Evolutionary conservation across 208 protist species (phyloP), one percentile per base, ranked within the genome.

Genomic region (Herpetomonas samuelpessoai): DNA sequence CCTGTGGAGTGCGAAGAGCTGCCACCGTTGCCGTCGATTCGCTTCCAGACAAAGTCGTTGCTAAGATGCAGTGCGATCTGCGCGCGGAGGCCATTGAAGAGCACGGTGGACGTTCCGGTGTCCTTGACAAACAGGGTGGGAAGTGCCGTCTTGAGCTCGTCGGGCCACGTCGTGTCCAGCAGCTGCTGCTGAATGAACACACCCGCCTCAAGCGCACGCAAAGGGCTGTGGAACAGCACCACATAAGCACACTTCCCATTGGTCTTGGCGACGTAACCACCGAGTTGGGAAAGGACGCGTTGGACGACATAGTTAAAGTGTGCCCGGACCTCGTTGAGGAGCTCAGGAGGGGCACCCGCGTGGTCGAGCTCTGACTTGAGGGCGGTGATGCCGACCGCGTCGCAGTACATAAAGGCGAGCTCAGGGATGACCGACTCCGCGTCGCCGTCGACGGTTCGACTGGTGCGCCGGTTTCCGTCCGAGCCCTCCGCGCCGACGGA

Each of bases 241-340:
- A 92, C 59, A 54, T 92, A 95, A 2, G 74, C 77, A 0, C 80
- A 62, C 22, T 45, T 19, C 35, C 70, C 72, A 69, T 91, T 81
- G 2, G 84, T 91, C 55, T 83, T 77, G 19, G 65, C 71, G 50
- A 95, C 67, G 55, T 77, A 88, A 22, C 85, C 84, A 39, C 73
- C 50, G 41, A 65, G 74, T 3, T 64, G 48, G 48, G 65, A 53
- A 10, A 91, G 25, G 2, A 67, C 55, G 26, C 48, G 58, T 54
- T 92, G 80, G 18, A 92, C 81, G 48, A 91, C 62, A 59, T 75
- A 68, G 64, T 95, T 92, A 59, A 91, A 95, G 62, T 89, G 74
- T 18, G 62, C 68, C 35, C 71, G 71, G 24, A 91, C 67, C 3
- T 65, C 56, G 39, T 56, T 60, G 46, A 80, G 65, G 10, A 83